phyloP scores from a whole-genome alignment of 2,329 filamentous ascomycete genomes.

The Fusarium praegraminearum region DNA sequence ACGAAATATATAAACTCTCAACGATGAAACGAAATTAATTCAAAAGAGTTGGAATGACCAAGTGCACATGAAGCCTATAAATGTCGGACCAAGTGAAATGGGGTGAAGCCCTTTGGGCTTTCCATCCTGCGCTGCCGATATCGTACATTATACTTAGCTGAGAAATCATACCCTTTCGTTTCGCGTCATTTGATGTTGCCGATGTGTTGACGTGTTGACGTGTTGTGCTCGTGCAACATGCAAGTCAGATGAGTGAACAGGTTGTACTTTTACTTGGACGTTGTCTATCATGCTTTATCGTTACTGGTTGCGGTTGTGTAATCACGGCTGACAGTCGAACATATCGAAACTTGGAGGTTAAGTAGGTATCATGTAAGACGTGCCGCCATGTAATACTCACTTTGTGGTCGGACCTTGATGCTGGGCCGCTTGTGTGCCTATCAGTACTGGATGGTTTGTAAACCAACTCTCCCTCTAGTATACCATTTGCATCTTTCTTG shows the following conservation, averaged over 20 bases:
- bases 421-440: background rate
- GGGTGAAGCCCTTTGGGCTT: conserved; percentile 11
- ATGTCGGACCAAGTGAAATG: conserved; percentile 21
- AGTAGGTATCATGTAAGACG: conserved; percentile 5
- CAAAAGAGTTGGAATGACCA: conserved; percentile 32
- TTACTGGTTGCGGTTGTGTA: conserved; percentile 13
- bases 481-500: background rate
- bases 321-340: conserved; percentile 16
- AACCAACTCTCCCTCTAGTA: background rate
- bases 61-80: conserved; percentile 24
- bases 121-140: conserved; percentile 17
- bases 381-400: background rate
- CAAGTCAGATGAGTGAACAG: background rate
- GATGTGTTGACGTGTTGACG: background rate
- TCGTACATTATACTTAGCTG: conserved; percentile 26
- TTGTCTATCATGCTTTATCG: conserved; percentile 1
- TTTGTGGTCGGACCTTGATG: background rate
- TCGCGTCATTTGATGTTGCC: conserved; percentile 6
- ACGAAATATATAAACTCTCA: conserved; percentile 16
- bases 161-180: conserved; percentile 42
- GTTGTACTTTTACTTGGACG: background rate
- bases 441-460: background rate
- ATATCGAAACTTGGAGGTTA: conserved; percentile 3
- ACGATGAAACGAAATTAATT: conserved; percentile 25
- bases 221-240: background rate